Conservation (phyloP, 2,329 filamentous ascomycete species). For the Xylaria sp. region DNA sequence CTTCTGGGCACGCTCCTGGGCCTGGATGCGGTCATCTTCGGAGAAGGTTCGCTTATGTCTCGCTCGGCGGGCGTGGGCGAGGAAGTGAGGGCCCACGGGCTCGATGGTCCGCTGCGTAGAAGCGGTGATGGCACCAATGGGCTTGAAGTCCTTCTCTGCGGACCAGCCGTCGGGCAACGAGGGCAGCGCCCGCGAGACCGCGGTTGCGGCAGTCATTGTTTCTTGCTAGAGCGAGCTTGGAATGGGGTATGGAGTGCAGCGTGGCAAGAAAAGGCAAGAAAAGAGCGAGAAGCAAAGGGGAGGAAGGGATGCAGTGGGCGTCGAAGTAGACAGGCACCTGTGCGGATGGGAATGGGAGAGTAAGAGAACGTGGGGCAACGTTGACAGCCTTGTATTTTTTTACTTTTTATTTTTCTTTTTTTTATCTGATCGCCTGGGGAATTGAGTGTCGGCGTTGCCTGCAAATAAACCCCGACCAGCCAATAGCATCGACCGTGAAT, state of each 20-base stretch:
- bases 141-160: conserved; percentile 90
- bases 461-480: neutral
- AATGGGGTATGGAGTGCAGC: too few relatives aligned
- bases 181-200: conserved; percentile 71
- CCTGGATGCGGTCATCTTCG: conserved; percentile 97
- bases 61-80: conserved; percentile 93
- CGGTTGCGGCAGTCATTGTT: conserved; percentile 68
- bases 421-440: too few relatives aligned
- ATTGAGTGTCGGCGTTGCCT: neutral
- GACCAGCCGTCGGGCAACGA: conserved; percentile 80
- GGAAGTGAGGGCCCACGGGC: conserved; percentile 95
- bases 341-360: too few relatives aligned
- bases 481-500: neutral
- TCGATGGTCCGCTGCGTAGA: conserved; percentile 88
- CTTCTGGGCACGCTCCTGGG: conserved; percentile 93
- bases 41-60: conserved; percentile 97
- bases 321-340: too few relatives aligned
- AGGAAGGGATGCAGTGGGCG: neutral
- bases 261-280: too few relatives aligned
- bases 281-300: too few relatives aligned
- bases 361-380: conserved; percentile 10
- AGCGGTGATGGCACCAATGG: conserved; percentile 75
- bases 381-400: conserved; percentile 6
- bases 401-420: neutral
- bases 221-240: too few relatives aligned